These are phyloP conservation scores for Blastocystis sp. DNA, from an alignment of 352 stramenopile species.

Conservation along the genomic window DNA sequence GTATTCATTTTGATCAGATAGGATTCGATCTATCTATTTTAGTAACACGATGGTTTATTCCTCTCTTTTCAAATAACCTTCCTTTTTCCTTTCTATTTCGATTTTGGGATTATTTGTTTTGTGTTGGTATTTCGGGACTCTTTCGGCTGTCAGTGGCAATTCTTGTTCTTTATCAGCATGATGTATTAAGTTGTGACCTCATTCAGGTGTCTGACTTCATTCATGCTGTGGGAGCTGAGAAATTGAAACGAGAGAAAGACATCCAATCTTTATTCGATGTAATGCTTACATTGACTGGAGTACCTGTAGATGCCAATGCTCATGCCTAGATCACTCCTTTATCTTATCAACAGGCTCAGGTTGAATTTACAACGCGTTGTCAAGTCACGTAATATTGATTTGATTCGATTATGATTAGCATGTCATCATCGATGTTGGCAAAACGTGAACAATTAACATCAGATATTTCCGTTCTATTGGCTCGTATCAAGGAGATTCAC, in stretches of 20 bases:
- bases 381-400: background rate
- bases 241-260: slow-evolving; percentile 23
- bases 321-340: background rate
- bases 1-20: slow-evolving; percentile 48
- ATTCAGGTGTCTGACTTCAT: slow-evolving; percentile 32
- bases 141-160: slow-evolving; percentile 37
- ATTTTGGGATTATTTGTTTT: slow-evolving; percentile 57
- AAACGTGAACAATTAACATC: slow-evolving; percentile 14
- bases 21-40: slow-evolving; percentile 66
- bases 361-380: slow-evolving; percentile 23
- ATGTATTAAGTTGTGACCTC: slow-evolving; percentile 1
- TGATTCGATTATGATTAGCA: background rate
- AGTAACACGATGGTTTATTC: slow-evolving; percentile 64
- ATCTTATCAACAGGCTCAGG: background rate
- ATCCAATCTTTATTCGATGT: slow-evolving; percentile 11
- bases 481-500: slow-evolving; percentile 44
- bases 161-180: slow-evolving; percentile 1
- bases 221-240: background rate
- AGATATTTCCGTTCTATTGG: slow-evolving; percentile 18
- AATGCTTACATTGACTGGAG: background rate
- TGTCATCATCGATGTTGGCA: background rate
- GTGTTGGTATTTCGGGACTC: slow-evolving; percentile 29
- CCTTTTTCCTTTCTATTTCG: slow-evolving; percentile 41
- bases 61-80: slow-evolving; percentile 42
- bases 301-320: background rate